Evolutionary conservation across 164 flowering plant species (phyloP).

Genomic region (Chimonanthus praecox): DNA sequence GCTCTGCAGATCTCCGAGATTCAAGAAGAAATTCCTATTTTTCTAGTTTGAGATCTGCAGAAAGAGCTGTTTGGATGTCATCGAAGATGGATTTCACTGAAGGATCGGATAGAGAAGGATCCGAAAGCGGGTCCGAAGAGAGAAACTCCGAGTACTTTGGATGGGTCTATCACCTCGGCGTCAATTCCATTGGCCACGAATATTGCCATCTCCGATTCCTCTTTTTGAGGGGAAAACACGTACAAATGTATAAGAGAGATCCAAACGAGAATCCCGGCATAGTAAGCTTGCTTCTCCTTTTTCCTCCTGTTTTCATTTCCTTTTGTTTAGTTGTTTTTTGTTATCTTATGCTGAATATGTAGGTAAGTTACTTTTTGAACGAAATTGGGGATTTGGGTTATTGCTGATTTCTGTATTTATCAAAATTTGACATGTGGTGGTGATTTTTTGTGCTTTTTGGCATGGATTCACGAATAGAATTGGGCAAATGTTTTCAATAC

Average conservation of each 20-base stretch:
- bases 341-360: not conserved
- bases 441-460: not conserved
- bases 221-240: slow-evolving; percentile 55
- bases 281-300: slow-evolving; percentile 33
- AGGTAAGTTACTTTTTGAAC: not conserved
- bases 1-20: not conserved
- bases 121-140: not conserved
- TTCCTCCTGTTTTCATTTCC: not conserved
- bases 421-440: not conserved
- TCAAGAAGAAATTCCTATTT: not conserved
- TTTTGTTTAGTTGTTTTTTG: not conserved
- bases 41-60: not conserved
- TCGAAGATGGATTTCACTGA: not conserved
- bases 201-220: slow-evolving; percentile 80
- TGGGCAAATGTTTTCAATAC: not conserved
- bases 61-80: not conserved
- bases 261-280: slow-evolving; percentile 73
- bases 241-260: slow-evolving; percentile 82
- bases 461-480: not conserved
- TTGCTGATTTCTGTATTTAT: not conserved
- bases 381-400: not conserved
- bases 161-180: slow-evolving; percentile 82
- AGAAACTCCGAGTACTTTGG: slow-evolving; percentile 51
- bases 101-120: not conserved
- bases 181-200: slow-evolving; percentile 71